phyloP scores from a whole-genome alignment of 139 green algal genomes.

The Nannochloris sp. region DNA sequence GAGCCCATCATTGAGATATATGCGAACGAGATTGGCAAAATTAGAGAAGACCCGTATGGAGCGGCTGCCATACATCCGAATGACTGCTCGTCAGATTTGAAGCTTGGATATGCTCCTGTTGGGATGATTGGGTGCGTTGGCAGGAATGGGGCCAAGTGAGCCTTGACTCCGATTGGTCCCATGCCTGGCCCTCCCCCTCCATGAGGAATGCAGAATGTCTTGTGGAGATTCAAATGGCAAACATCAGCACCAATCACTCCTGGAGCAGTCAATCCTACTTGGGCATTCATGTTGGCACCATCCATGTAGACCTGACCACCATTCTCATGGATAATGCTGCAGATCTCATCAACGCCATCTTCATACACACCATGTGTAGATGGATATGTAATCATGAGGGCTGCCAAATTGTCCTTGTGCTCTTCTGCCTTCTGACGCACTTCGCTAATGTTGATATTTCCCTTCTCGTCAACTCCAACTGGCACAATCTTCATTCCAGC shows the following conservation, averaged over 20 bases:
- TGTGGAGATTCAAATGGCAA: constrained; percentile 99
- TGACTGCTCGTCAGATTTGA: constrained; percentile 48
- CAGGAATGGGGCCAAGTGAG: constrained; percentile 94
- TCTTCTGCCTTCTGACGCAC: constrained; percentile 76
- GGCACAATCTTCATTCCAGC: constrained; percentile 92
- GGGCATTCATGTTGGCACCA: constrained; percentile 99
- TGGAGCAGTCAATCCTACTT: constrained; percentile 94
- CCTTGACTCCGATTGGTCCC: constrained; percentile 89
- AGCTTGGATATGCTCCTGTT: constrained; percentile 59
- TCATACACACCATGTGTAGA: constrained; percentile 98
- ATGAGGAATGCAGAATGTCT: constrained; percentile 99
- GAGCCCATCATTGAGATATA: constrained; percentile 99
- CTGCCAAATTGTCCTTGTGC: constrained; percentile 86
- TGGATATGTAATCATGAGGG: constrained; percentile 99
- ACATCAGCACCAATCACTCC: constrained; percentile 98
- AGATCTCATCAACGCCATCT: constrained; percentile 93
- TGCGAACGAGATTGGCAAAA: constrained; percentile 96
- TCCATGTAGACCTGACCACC: constrained; percentile 99
- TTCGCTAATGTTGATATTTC: constrained; percentile 92
- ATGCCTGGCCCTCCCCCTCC: constrained; percentile 86
- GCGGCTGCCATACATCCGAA: constrained; percentile 91
- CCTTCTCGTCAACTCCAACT: constrained; percentile 67
- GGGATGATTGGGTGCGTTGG: constrained; percentile 84
- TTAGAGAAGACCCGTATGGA: constrained; percentile 90
- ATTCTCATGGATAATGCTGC: constrained; percentile 86